Evolutionary conservation across 257 asterid genomes (phyloP), one percentile per base, ranked within the genome.

Genomic region (Penstemon newberryi): DNA sequence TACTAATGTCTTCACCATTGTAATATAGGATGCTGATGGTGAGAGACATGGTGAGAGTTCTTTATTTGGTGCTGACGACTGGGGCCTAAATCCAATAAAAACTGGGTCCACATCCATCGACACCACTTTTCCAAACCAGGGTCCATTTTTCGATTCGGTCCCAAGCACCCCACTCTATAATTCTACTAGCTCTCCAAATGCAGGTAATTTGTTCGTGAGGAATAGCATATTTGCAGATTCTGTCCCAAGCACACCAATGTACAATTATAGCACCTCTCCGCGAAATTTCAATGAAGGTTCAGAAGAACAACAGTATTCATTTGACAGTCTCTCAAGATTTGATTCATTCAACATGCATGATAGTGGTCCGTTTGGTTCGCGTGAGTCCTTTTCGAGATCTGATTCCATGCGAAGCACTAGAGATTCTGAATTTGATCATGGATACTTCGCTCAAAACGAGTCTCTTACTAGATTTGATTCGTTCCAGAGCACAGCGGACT

Each of bases 171-270:
- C 97, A 18, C 77, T 75, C 40, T 83, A 81, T 65, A 80, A 75
- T 25, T 52, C 71, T 40, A 51, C 77, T 33, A 66, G 59, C 80
- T 71, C 88, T 18, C 83, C 83, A 6, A 73, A 73, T 12, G 62
- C 78, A 42, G 92, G 86, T 19, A 85, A 73, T 78, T 66, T 81
- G 61, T 84, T 86, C 55, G 75, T 66, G 57, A 83, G 83, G 73
- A 81, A 73, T 55, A 78, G 89, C 74, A 81, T 82, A 38, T 85
- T 89, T 66, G 88, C 85, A 6, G 96, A 89, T 75, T 92, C 98
- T 25, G 87, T 83, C 44, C 98, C 98, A 6, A 79, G 96, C 82
- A 87, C 98, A 40, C 98, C 98, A 8, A 78, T 89, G 91, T 79
- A 80, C 79, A 84, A 75, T 57, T 91, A 85, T 36, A 81, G 72